Percentiles rank a stretch among this genome's conserved stretches.
Conservation (phyloP, 176 grass and related monocot genomes). For the Aechmea fasciata region DNA sequence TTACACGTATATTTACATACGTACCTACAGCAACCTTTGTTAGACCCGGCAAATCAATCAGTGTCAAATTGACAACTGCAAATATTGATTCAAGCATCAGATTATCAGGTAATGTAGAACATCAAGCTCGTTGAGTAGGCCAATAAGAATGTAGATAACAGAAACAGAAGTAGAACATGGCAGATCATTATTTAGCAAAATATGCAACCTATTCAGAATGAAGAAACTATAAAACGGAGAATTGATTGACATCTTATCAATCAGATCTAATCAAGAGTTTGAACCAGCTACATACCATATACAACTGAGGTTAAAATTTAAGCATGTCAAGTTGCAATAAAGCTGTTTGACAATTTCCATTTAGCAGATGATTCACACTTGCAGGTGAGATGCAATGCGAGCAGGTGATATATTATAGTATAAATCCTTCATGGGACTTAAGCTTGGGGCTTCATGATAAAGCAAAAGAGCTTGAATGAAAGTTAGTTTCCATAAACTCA, state of each 20-base stretch:
- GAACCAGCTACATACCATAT: background rate
- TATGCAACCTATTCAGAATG: background rate
- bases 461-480: too few species aligned
- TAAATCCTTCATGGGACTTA: too few species aligned
- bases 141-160: background rate
- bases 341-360: background rate
- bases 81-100: constrained; percentile 15
- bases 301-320: constrained; percentile 1
- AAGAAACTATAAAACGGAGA: background rate
- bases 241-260: background rate
- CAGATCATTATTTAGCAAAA: background rate
- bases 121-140: background rate
- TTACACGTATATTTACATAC: background rate
- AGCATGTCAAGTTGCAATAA: background rate
- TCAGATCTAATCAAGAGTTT: background rate
- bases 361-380: too few species aligned
- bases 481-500: too few species aligned
- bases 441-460: too few species aligned
- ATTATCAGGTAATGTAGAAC: background rate
- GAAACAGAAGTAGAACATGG: background rate
- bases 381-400: too few species aligned
- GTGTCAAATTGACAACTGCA: constrained; percentile 88
- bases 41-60: constrained; percentile 87
- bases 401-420: too few species aligned
- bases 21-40: constrained; percentile 90